Evolutionary conservation across 192 early-diverging fungal genomes (phyloP).

Genomic region (Chytriomyces hyalinus): DNA sequence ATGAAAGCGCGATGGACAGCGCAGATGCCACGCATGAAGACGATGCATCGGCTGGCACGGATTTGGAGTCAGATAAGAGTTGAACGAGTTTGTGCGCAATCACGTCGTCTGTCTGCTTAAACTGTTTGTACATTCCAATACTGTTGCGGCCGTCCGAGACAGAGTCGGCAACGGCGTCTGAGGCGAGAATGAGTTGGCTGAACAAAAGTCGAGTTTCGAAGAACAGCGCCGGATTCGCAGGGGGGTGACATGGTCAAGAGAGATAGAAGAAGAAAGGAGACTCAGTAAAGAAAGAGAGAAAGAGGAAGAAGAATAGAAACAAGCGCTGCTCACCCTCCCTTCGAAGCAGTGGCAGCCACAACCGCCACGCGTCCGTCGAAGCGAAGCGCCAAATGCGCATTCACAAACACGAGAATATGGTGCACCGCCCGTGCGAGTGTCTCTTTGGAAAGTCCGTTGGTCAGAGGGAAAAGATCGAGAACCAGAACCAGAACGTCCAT

Average conservation of each 20-base stretch:
- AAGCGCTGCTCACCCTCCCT: conserved; percentile 47
- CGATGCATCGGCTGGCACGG: conserved; percentile 10
- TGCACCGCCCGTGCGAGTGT: background rate
- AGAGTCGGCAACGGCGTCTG: background rate
- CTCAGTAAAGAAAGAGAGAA: too few species aligned
- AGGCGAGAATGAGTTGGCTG: conserved; percentile 20
- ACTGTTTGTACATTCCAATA: conserved; percentile 57
- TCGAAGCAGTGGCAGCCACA: conserved; percentile 44
- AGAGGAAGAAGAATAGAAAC: too few species aligned
- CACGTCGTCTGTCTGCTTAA: conserved; percentile 46
- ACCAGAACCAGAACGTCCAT: conserved; percentile 24
- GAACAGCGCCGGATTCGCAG: conserved; percentile 32
- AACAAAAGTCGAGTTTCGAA: background rate
- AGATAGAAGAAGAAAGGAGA: too few species aligned
- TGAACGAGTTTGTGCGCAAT: conserved; percentile 15
- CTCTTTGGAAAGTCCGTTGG: background rate
- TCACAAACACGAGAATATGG: conserved; percentile 75
- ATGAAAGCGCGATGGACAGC: conserved; percentile 40
- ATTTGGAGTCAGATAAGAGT: background rate
- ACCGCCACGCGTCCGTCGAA: conserved; percentile 88
- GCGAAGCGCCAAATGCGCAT: conserved; percentile 89
- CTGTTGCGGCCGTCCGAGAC: conserved; percentile 31
- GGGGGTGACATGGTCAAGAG: too few species aligned
- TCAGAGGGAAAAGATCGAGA: conserved; percentile 27
- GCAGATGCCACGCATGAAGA: conserved; percentile 39